Base-by-base conservation (phyloP, 75 land plant species). In the Selaginella tamariscina region DNA sequence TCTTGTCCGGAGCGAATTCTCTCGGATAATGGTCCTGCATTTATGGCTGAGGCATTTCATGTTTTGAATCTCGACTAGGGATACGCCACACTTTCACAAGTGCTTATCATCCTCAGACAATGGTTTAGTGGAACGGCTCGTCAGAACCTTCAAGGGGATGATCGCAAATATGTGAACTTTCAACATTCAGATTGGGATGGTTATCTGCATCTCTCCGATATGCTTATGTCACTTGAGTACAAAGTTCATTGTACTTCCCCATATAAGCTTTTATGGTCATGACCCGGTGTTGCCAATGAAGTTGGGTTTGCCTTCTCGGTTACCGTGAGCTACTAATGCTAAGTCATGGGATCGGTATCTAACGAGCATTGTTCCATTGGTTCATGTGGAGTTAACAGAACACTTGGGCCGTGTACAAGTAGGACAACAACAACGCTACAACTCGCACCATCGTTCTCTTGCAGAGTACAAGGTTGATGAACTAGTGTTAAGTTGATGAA, bases 71-170 rank as follows among this genome's bases (percentile, higher is more conserved):
- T n/a, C n/a, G n/a, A n/a, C n/a, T n/a, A n/a, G n/a, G n/a, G n/a
- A n/a, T n/a, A n/a, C n/a, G 49, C 49, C 49, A 39, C 49, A 39
- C 49, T 39, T 39, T 39, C 49, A 39, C 49, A 39, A 39, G 11
- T 39, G 49, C 15, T 39, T 39, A 39, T 39, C 15, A 39, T 39
- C 49, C 49, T 5, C 49, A 39, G 15, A 5, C 49, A 39, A 39
- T 39, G 49, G 49, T 39, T 39, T 39, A 15, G 49, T 39, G 49
- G 49, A 5, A 39, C 49, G 15, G 15, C 49, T 39, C 49, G 15
- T 39, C 15, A 5, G 49, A 15, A 39, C 49, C 49, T 39, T 39
- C 49, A 39, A 39, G 15, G 49, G 15, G 49, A 39, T 39, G 49
- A 39, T 39, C 15, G 49, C 15, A 39, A 39, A 15, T 39, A 39